Evolutionary conservation across 2,329 filamentous ascomycete genomes (phyloP), one percentile per base, ranked within the genome.

Genomic region (Didymellaceae sp.): DNA sequence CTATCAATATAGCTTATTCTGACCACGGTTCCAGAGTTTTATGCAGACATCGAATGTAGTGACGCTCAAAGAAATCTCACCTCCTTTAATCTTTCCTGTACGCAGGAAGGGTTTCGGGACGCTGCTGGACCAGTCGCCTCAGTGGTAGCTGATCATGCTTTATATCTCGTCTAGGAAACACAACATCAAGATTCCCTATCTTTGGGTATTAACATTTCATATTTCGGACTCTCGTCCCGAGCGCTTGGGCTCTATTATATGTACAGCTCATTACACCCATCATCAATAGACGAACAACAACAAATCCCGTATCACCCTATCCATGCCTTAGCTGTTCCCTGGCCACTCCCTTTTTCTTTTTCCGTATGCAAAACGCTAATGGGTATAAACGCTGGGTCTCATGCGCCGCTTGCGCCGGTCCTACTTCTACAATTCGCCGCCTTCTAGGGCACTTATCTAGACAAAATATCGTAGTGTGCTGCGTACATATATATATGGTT

Each of bases 381-480:
- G 55, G 58, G 58, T 58, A 58, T 58, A 61, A 48, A 48, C 44
- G 50, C 44, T 40, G 26, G 26, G 26, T 39, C 32, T 35, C 34
- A 44, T 30, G 41, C 31, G 41, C 26, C 39, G 18, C 39, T 24
- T 20, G 11, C 13, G 14, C 13, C 14, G 38, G 26, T 8, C 30
- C 26, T 28, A 13, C 26, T 28, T 42, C 39, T 42, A 42, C 26
- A 42, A 33, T 30, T 18, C 18, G 17, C 13, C 39, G 26, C 28
- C 18, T 18, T 42, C 20, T 42, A 41, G 11, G 6, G 38, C 26
- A 16, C 26, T 14, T 13, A 28, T 42, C 20, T 24, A 32, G 26
- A 18, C 18, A 28, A 20, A 34, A 28, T 33, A 16, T 33, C 31
- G n/a, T 33, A 18, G 31, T 38, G 32, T 3, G 40, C 22, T 47